Conservation (phyloP, 805 yeast genomes). For the Kazachstania bromeliacearum region DNA sequence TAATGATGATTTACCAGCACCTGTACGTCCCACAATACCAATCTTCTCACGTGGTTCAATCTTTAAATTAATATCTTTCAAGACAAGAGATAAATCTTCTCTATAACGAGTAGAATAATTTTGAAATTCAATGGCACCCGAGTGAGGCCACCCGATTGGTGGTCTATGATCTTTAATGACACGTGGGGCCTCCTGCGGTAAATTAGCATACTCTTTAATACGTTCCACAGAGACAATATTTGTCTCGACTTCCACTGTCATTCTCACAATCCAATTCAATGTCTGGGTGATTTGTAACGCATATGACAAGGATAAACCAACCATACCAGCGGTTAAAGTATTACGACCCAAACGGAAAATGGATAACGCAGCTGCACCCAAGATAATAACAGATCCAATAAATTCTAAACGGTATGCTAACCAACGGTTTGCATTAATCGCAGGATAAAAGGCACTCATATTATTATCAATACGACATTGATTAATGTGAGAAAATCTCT, state of each 20-base stretch:
- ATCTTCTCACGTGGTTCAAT: conserved; percentile 72
- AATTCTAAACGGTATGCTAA: conserved; percentile 89
- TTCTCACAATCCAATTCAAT: conserved; percentile 94
- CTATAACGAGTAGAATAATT: conserved; percentile 81
- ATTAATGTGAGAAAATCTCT: conserved; percentile 55
- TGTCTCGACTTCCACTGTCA: conserved; percentile 97
- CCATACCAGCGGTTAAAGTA: conserved; percentile 73
- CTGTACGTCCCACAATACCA: conserved; percentile 95
- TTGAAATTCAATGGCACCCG: conserved; percentile 58
- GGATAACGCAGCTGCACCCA: conserved; percentile 76
- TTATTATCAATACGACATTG: conserved; percentile 70
- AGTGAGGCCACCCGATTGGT: conserved; percentile 58
- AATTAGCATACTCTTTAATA: conserved; percentile 74
- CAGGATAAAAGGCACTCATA: conserved; percentile 86
- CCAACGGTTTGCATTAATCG: conserved; percentile 94
- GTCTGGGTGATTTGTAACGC: conserved; percentile 90
- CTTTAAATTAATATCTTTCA: conserved; percentile 54
- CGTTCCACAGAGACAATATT: conserved; percentile 96
- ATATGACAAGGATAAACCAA: conserved; percentile 89
- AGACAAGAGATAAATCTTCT: conserved; percentile 67
- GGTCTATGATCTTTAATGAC: conserved; percentile 60
- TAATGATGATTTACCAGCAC: conserved; percentile 88
- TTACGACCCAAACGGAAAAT: conserved; percentile 64
- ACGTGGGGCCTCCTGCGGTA: conserved; percentile 78
- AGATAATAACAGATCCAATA: conserved; percentile 79